Conservation (phyloP, 805 yeast species). For the Teunomyces stri region DNA sequence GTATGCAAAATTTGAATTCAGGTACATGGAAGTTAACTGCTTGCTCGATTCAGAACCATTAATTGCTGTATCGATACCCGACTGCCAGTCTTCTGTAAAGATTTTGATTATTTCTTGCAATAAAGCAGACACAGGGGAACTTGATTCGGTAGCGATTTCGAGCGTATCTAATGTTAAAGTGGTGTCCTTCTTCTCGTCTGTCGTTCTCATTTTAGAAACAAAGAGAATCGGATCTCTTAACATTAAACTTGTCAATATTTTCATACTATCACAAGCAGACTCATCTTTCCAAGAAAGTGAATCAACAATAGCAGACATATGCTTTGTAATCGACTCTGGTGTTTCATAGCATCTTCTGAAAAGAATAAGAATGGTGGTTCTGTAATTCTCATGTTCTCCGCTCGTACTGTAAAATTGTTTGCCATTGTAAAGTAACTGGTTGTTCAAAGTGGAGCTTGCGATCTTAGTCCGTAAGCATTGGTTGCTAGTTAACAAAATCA, state of each 20-base stretch:
- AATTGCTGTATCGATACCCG: slow-evolving; percentile 2
- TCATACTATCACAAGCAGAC: not conserved
- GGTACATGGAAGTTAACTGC: slow-evolving; percentile 5
- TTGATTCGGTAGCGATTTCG: not conserved
- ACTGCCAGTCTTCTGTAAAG: slow-evolving; percentile 11
- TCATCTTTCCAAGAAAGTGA: slow-evolving; percentile 11
- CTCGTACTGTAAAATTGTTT: not conserved
- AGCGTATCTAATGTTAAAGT: too few relatives aligned
- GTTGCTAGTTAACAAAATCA: not conserved
- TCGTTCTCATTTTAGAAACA: too few relatives aligned
- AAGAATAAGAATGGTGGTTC: slow-evolving; percentile 36
- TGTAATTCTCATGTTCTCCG: not conserved
- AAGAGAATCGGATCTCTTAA: not conserved
- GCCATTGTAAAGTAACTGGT: not conserved
- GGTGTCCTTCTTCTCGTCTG: too few relatives aligned
- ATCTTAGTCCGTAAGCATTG: not conserved
- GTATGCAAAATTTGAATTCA: slow-evolving; percentile 49
- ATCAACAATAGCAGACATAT: slow-evolving; percentile 51
- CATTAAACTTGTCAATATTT: not conserved
- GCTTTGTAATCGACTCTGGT: slow-evolving; percentile 42
- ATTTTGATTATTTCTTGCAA: slow-evolving; percentile 4
- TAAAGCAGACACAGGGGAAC: slow-evolving; percentile 18
- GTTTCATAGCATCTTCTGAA: slow-evolving; percentile 69
- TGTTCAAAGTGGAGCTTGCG: not conserved
- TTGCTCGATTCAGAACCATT: too few relatives aligned